Base-by-base conservation (phyloP, 2,329 filamentous ascomycete species). In the Talaromyces marneffei region DNA sequence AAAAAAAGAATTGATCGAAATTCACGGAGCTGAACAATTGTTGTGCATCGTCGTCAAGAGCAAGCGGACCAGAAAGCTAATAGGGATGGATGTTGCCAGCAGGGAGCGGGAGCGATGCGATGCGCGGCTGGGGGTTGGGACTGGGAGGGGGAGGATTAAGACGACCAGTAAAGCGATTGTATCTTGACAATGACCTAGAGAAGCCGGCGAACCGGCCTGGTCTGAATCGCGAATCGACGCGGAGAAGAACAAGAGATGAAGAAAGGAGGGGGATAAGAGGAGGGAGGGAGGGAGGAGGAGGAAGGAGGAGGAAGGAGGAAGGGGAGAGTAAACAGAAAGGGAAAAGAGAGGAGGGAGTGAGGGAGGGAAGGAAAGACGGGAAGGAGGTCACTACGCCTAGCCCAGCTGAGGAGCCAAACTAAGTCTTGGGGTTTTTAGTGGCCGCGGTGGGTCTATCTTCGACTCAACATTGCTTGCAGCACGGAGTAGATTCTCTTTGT, bases 141-240 rank as follows among this genome's bases (percentile, higher is more conserved):
- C 35, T 39, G 35, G 40, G 18, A 16, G 20, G 53, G 9, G 29
- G n/a, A n/a, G 53, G n/a, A 31, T 35, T 14, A 2, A 48, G 39
- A 56, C 27, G 39, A 56, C 40, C 42, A 29, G 44, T 31, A 48
- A 12, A 52, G 54, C 25, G 40, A 53, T 37, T 53, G 25, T 48
- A 50, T 12, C 52, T 59, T 54, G 58, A 52, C 53, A 55, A 56
- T 29, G 57, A 64, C 63, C 57, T 61, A 31, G 53, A 46, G 48
- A 63, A 63, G 62, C 62, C 62, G 59, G 59, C 55, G 59, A 59
- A 52, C 50, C 62, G 61, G 54, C 63, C 58, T 61, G 63, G 59
- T 63, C 65, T 64, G 62, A 65, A 68, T 64, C 64, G 67, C 60
- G 59, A 60, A 61, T 63, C 57, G 62, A 66, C 66, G 61, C 63